Base-by-base conservation (phyloP, 2,329 filamentous ascomycete genomes). In the Aspergillus nomiae region DNA sequence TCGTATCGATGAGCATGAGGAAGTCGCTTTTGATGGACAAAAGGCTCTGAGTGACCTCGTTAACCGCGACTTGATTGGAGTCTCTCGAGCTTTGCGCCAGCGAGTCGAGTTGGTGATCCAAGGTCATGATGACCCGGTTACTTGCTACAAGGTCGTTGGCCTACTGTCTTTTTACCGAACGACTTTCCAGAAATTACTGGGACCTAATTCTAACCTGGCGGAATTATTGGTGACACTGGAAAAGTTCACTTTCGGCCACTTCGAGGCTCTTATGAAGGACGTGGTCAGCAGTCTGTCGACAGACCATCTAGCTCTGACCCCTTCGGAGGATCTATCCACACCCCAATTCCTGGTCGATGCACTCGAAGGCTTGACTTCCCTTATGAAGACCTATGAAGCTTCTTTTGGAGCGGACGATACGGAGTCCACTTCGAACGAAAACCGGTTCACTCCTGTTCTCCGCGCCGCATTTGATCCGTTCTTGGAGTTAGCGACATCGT, bases 101-200 rank as follows among this genome's bases (percentile, higher is more conserved):
- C 86, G 94, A 36, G 88, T 96, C 58, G 94, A 97, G 76, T 91
- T 98, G 71, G 91, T 96, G 24, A 90, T 98, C 19, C 93, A 96
- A 71, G 91, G 91, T 64, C 94, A 97, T 74, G 94, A 97, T 70
- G 94, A 98, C 63, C 90, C 90, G 0, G 92, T 96, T 24, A 82
- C 93, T 56, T 90, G 92, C 38, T 99, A 97, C 81, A 95, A 93
- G 75, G 88, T 98, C 46, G 89, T 92, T 12, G 97, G 96, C 70
- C 83, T 99, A 1, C 84, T 98, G 48, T 89, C 87, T 46, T 99
- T 99, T 78, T 99, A 99, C 79, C 89, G 87, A 34, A 84, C 87
- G 65, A 97, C 94, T 1, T 97, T 98, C 74, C 81, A 87, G 19
- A 94, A 90, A 69, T 83, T 98, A 0, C 82, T 98, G 0, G 90